phyloP scores from a whole-genome alignment of 2,329 filamentous ascomycete species.

The Westerdykella ornata region DNA sequence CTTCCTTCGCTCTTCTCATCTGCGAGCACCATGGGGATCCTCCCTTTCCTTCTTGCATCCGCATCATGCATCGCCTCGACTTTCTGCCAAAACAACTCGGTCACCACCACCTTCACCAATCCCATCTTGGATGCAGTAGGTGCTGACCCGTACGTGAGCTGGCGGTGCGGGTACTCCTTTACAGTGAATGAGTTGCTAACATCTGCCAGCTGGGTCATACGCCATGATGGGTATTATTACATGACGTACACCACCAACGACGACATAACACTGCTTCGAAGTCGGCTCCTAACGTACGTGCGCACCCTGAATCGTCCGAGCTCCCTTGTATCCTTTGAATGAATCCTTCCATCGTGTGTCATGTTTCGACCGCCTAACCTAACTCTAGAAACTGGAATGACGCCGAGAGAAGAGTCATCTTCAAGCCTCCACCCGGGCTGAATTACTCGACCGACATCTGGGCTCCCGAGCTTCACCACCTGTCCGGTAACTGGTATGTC shows the following conservation, averaged over 20 bases:
- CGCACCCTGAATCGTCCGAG: background rate
- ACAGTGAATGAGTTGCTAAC: too few species aligned
- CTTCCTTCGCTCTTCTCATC: background rate
- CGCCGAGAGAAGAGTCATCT: slow-evolving; percentile 41
- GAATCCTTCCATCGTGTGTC: background rate
- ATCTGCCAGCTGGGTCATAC: slow-evolving; percentile 38
- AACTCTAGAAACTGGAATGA: slow-evolving; percentile 36
- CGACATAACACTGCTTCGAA: slow-evolving; percentile 41
- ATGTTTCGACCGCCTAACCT: background rate
- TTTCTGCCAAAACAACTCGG: slow-evolving; percentile 14
- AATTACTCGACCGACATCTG: slow-evolving; percentile 46
- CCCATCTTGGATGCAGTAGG: slow-evolving; percentile 38
- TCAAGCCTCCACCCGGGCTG: slow-evolving; percentile 37
- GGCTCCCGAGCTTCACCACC: slow-evolving; percentile 47
- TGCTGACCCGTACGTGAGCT: slow-evolving; percentile 39
- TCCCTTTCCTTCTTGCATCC: slow-evolving; percentile 1
- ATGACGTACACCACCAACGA: slow-evolving; percentile 42
- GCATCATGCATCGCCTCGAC: slow-evolving; percentile 15
- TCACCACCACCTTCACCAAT: slow-evolving; percentile 39
- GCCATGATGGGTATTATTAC: slow-evolving; percentile 40
- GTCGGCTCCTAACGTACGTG: slow-evolving; percentile 35
- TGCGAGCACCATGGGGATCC: slow-evolving; percentile 1
- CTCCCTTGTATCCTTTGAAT: background rate
- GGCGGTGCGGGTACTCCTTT: too few species aligned
- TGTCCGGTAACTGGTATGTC: slow-evolving; percentile 45